Evolutionary conservation across 2,329 filamentous ascomycete genomes (phyloP), one percentile per base, ranked within the genome.

Genomic region (Talaromyces marneffei): DNA sequence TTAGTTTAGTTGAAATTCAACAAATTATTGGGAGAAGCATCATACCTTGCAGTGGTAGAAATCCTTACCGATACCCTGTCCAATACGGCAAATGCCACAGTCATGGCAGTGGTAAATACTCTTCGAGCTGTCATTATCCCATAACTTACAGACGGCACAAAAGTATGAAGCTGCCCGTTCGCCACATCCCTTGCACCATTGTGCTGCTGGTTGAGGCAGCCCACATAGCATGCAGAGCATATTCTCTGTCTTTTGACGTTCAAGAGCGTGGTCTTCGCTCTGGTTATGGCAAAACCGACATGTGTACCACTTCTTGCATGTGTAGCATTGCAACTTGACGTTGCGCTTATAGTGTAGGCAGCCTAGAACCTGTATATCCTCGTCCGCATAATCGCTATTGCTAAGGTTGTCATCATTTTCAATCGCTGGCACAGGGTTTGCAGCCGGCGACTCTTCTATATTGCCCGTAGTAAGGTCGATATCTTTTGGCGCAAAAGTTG

Each of bases 141-240:
- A 99, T 1, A 99, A 82, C 76, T 97, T 97, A 81, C 94, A 99
- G 60, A 94, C 89, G 59, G 86, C 84, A 77, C 94, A 99, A 72
- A 95, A 99, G 74, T 97, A 97, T 70, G 89, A 89, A 12, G 93
- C 92, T 6, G 91, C 85, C 62, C 86, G 84, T 66, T 87, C 85
- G 18, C 87, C 88, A 72, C 94, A 99, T 60, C 85, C 82, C 56
- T 83, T 80, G 73, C 94, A 99, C 57, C 85, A 82, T 65, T 96
- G 91, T 31, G 85, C 86, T 3, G 90, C 92, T 61, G 85, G 85
- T 69, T 99, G 94, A 1, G 94, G 88, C 60, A 89, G 91, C 6
- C 87, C 86, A 74, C 94, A 99, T 29, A 92, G 81, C 94, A 99
- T 99, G 74, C 94, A 99, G 5, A 99, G 83, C 94, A 99, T 99